Percentiles rank a stretch among this genome's conserved stretches.
Conservation (phyloP, 192 early-diverging fungal species). For the Coemansia sp. region DNA sequence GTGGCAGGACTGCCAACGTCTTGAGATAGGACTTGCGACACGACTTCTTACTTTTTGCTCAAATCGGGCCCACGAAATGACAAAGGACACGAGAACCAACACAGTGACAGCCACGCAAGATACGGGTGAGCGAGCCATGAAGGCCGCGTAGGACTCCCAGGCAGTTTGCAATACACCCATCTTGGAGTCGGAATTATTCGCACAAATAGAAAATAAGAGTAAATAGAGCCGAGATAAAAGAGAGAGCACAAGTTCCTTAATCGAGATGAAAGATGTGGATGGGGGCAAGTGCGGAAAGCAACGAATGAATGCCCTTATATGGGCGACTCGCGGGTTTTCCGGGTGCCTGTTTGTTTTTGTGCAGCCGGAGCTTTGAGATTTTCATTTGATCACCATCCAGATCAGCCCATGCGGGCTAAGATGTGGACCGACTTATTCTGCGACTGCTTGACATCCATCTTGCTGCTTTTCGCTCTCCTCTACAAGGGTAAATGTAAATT, state of each 20-base stretch:
- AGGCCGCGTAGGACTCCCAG: constrained; percentile 37
- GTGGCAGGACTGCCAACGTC: neutral
- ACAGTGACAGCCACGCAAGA: constrained; percentile 24
- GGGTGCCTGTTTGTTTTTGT: neutral
- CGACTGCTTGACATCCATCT: too few relatives aligned
- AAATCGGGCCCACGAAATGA: constrained; percentile 51
- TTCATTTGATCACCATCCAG: neutral
- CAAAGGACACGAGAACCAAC: constrained; percentile 27
- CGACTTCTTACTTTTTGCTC: constrained; percentile 35
- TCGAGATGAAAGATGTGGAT: neutral
- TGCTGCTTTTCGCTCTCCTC: too few relatives aligned
- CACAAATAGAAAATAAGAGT: neutral
- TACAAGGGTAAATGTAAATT: too few relatives aligned
- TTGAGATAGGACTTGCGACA: neutral
- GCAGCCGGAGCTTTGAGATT: constrained; percentile 1
- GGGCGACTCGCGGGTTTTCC: constrained; percentile 12
- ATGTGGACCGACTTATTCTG: neutral
- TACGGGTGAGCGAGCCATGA: constrained; percentile 43
- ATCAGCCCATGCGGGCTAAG: neutral
- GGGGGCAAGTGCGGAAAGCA: neutral
- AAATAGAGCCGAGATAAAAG: constrained; percentile 12
- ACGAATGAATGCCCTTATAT: neutral
- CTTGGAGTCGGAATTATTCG: neutral
- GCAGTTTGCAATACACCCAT: constrained; percentile 38
- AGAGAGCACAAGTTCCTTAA: neutral